Conservation (phyloP, 495 filamentous ascomycete genomes). For the Podospora anserina region DNA sequence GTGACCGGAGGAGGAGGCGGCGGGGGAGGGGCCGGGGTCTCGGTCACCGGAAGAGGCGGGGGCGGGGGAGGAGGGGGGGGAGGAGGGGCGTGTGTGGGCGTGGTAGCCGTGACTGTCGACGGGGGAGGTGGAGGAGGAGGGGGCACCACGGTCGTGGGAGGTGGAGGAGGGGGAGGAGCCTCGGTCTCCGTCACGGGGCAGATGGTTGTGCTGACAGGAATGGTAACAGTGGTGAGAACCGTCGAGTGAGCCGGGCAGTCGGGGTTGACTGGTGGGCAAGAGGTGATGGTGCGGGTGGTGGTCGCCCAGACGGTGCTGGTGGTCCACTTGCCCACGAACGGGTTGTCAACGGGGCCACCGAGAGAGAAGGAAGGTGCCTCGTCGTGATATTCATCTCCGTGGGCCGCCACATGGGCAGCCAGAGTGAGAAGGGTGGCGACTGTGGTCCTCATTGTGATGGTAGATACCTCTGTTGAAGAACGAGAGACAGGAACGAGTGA, state of each 20-base stretch:
- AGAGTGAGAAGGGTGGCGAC: constrained; percentile 29
- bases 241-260: constrained; percentile 33
- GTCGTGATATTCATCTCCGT: constrained; percentile 9
- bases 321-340: constrained; percentile 23
- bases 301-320: constrained; percentile 36
- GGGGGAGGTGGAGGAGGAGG: constrained; percentile 14
- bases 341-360: constrained; percentile 2
- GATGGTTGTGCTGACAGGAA: constrained; percentile 36
- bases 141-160: constrained; percentile 18
- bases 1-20: constrained; percentile 22
- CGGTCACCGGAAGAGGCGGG: constrained; percentile 14
- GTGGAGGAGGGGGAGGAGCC: constrained; percentile 13
- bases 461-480: constrained; percentile 13
- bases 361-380: constrained; percentile 15
- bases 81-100: constrained; percentile 16
- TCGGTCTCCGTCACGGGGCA: constrained; percentile 31
- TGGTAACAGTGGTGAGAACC: constrained; percentile 36
- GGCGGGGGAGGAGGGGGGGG: constrained; percentile 19
- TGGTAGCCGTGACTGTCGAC: constrained; percentile 16
- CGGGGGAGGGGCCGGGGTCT: constrained; percentile 21
- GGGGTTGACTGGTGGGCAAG: constrained; percentile 26
- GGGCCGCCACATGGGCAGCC: constrained; percentile 27
- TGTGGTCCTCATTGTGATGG: constrained; percentile 27
- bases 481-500: constrained; percentile 27
- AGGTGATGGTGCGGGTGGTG: constrained; percentile 29